A percentile compares a stretch with the other conserved stretches of the same genome.
Evolutionary conservation across 2,329 filamentous ascomycete species (phyloP).

Genomic region (Lecanoromycetidae sp.): DNA sequence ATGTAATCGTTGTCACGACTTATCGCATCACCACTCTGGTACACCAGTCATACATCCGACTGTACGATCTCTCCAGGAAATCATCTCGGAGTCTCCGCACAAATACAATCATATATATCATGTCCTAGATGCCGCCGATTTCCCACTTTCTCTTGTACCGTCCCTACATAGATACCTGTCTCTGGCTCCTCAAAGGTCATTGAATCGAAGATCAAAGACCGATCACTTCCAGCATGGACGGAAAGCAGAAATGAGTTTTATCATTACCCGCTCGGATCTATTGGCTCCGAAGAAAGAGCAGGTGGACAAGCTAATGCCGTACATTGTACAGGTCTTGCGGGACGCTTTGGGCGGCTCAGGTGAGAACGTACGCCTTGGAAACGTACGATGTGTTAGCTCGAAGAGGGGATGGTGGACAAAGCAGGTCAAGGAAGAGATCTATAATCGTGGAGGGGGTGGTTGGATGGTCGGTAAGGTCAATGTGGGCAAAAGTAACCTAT

Average conservation of each 20-base stretch:
- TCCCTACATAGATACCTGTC: slow-evolving; percentile 59
- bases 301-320: slow-evolving; percentile 77
- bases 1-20: slow-evolving; percentile 77
- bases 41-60: slow-evolving; percentile 67
- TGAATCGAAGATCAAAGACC: slow-evolving; percentile 63
- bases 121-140: slow-evolving; percentile 87
- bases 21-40: slow-evolving; percentile 63
- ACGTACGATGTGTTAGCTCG: slow-evolving; percentile 75
- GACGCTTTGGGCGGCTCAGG: slow-evolving; percentile 59
- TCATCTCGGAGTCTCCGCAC: slow-evolving; percentile 77
- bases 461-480: slow-evolving; percentile 99
- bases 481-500: slow-evolving; percentile 89
- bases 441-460: slow-evolving; percentile 66
- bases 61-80: slow-evolving; percentile 67
- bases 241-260: slow-evolving; percentile 71
- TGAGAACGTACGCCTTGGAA: slow-evolving; percentile 67
- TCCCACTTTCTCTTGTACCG: slow-evolving; percentile 83
- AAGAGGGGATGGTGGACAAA: slow-evolving; percentile 85
- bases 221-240: slow-evolving; percentile 54
- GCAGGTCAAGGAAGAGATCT: slow-evolving; percentile 74
- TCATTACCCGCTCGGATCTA: slow-evolving; percentile 80
- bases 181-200: slow-evolving; percentile 61
- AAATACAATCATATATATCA: slow-evolving; percentile 93
- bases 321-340: slow-evolving; percentile 63
- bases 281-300: slow-evolving; percentile 72